Conservation (phyloP, 2,329 filamentous ascomycete genomes). For the Tolypocladium tropicale region DNA sequence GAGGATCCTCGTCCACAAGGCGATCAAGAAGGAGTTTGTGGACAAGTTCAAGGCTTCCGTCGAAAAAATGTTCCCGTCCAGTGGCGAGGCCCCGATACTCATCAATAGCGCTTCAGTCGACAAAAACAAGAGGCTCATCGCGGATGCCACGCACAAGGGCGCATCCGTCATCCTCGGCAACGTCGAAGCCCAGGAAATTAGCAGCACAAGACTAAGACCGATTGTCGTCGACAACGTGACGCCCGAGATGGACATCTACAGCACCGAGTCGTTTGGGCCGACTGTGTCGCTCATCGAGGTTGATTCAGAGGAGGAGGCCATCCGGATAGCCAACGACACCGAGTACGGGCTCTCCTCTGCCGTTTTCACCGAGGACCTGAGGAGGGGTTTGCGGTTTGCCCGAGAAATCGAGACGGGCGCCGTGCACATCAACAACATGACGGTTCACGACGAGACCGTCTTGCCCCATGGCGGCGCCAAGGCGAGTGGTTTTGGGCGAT, state of each 20-base stretch:
- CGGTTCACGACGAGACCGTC: constrained; percentile 51
- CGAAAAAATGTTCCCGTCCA: constrained; percentile 36
- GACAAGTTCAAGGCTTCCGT: constrained; percentile 28
- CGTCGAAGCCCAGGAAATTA: constrained; percentile 18
- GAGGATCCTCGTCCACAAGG: constrained; percentile 50
- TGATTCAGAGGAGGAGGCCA: constrained; percentile 59
- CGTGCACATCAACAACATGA: constrained; percentile 58
- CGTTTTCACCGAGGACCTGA: constrained; percentile 62
- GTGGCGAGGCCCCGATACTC: constrained; percentile 56
- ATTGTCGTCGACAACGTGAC: constrained; percentile 56
- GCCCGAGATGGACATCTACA: constrained; percentile 61
- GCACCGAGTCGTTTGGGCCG: constrained; percentile 69
- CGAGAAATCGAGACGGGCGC: constrained; percentile 55
- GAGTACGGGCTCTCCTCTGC: constrained; percentile 65
- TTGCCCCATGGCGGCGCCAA: constrained; percentile 60
- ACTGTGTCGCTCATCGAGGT: constrained; percentile 58
- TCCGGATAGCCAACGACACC: constrained; percentile 68
- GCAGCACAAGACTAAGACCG: constrained; percentile 42
- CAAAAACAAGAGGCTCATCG: constrained; percentile 57
- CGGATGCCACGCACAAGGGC: constrained; percentile 59
- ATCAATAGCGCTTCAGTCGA: constrained; percentile 55
- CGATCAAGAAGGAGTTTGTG: constrained; percentile 35
- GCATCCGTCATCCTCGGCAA: constrained; percentile 38
- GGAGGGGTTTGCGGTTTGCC: constrained; percentile 48
- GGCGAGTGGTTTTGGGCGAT: constrained; percentile 52